These are phyloP conservation scores for Trapa incisa DNA, from an alignment of 345 rosid species.

Conservation along the genomic window DNA sequence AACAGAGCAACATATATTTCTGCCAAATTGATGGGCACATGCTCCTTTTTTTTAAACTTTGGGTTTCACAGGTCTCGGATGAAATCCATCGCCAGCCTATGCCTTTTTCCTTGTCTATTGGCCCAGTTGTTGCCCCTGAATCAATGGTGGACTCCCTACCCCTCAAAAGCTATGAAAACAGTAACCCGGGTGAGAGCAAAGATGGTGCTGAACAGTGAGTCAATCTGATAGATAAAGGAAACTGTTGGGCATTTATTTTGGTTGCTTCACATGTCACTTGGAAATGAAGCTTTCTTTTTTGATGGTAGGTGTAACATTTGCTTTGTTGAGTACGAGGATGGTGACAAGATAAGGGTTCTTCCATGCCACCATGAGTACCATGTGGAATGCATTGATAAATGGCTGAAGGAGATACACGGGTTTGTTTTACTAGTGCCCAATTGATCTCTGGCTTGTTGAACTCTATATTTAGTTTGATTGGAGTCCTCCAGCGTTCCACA, in stretches of 20 bases:
- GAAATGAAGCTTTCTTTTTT: not conserved
- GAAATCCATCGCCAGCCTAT: conserved; percentile 57
- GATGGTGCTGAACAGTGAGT: conserved; percentile 50
- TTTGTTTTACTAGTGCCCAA: conserved; percentile 8
- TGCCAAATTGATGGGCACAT: not conserved
- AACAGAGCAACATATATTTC: not conserved
- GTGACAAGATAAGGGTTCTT: conserved; percentile 55
- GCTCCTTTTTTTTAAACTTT: not conserved
- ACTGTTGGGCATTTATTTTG: not conserved
- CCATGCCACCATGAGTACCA: conserved; percentile 79
- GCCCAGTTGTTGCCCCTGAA: conserved; percentile 50
- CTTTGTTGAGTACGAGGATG: conserved; percentile 59
- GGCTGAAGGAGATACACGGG: conserved; percentile 87
- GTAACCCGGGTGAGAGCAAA: conserved; percentile 13
- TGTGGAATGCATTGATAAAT: conserved; percentile 66
- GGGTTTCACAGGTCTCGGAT: conserved; percentile 45
- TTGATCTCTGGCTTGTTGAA: not conserved
- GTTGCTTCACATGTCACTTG: not conserved
- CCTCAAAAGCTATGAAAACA: conserved; percentile 41
- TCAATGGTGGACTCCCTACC: conserved; percentile 62
- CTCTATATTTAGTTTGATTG: not conserved
- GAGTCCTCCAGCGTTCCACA: too few relatives aligned
- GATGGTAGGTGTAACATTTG: conserved; percentile 56
- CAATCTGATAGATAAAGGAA: not conserved
- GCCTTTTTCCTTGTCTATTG: conserved; percentile 37